These are phyloP conservation scores for Omphalea diandra DNA, from an alignment of 441 rosid species.

Conservation along the genomic window DNA sequence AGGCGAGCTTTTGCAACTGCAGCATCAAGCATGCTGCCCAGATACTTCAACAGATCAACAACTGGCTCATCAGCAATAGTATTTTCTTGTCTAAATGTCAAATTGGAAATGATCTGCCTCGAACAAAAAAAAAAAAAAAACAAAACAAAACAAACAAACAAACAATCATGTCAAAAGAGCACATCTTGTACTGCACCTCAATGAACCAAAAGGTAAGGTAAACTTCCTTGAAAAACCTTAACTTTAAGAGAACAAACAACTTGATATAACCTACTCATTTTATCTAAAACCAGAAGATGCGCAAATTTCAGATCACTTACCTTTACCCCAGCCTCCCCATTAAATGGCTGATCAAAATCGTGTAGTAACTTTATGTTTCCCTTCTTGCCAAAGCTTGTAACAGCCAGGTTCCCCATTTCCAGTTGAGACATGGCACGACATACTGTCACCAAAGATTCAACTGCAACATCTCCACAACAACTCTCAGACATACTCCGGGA, in stretches of 20 bases:
- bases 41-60: slow-evolving; percentile 65
- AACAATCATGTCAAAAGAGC: neutral
- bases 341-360: slow-evolving; percentile 88
- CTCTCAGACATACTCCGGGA: slow-evolving; percentile 95
- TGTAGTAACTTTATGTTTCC: slow-evolving; percentile 83
- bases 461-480: slow-evolving; percentile 81
- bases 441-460: slow-evolving; percentile 91
- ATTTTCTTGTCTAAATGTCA: slow-evolving; percentile 92
- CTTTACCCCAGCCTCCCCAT: slow-evolving; percentile 83
- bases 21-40: slow-evolving; percentile 68
- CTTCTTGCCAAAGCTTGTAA: slow-evolving; percentile 86
- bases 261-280: too few relatives aligned
- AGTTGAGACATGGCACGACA: slow-evolving; percentile 95
- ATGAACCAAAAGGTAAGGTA: neutral
- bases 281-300: neutral
- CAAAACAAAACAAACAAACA: too few relatives aligned
- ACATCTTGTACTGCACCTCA: neutral
- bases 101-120: slow-evolving; percentile 81
- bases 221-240: neutral
- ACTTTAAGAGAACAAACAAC: neutral
- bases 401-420: slow-evolving; percentile 95
- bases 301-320: slow-evolving; percentile 35
- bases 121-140: slow-evolving; percentile 16
- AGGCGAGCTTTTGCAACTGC: slow-evolving; percentile 69
- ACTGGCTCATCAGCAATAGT: slow-evolving; percentile 83